Evolutionary conservation across 306 rosid genomes (phyloP).

Genomic region (Comarum palustre): DNA sequence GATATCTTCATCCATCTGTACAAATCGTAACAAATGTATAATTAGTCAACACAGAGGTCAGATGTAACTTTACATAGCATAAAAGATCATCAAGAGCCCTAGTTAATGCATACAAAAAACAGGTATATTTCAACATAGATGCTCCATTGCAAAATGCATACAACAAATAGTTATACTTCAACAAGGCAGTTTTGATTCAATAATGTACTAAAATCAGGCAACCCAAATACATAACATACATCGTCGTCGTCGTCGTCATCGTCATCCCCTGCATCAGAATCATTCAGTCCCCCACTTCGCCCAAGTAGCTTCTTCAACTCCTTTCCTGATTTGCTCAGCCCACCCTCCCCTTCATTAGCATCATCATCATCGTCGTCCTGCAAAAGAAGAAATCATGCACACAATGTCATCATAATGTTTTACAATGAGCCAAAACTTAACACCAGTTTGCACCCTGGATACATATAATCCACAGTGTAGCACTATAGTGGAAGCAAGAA

Average conservation of each 20-base stretch:
- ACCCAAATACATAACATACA: slow-evolving; percentile 31
- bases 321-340: slow-evolving; percentile 91
- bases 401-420: background rate
- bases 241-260: slow-evolving; percentile 62
- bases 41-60: slow-evolving; percentile 15
- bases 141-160: background rate
- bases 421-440: background rate
- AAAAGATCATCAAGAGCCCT: slow-evolving; percentile 18
- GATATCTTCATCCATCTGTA: slow-evolving; percentile 71
- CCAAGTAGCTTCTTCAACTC: slow-evolving; percentile 90
- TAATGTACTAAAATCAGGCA: background rate
- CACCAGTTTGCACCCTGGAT: background rate
- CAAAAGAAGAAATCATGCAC: background rate
- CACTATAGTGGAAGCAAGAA: background rate
- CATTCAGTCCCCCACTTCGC: slow-evolving; percentile 63
- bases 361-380: slow-evolving; percentile 92
- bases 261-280: slow-evolving; percentile 81
- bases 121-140: background rate
- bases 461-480: background rate
- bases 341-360: slow-evolving; percentile 73
- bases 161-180: background rate
- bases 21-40: slow-evolving; percentile 22
- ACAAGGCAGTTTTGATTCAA: background rate
- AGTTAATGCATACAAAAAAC: slow-evolving; percentile 3
- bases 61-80: slow-evolving; percentile 9